Evolutionary conservation across 257 asterid species (phyloP), one percentile per base, ranked within the genome.

Genomic region (Lycium barbarum): DNA sequence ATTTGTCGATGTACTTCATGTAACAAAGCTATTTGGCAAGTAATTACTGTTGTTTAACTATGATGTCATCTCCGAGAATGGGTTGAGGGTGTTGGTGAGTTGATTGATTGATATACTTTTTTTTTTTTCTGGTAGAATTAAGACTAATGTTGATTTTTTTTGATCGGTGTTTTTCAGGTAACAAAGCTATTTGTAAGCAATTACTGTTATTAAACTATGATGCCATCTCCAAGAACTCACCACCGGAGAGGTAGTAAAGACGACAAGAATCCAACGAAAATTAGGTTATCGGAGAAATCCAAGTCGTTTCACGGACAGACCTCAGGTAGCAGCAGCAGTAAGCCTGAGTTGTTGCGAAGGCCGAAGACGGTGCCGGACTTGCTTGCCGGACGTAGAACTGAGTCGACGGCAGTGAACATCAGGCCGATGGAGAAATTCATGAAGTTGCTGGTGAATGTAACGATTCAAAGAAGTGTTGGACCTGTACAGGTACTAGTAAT

Each of bases 391-490:
- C 20, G 22, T 5, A 53, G 59, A 71, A 43, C 1, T 71, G 82
- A 76, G 1, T 47, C 74, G 15, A 1, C 87, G 57, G 59, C 54
- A 35, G 45, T 6, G 76, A 81, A 49, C 6, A 43, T 81, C 73
- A 45, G 47, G 5, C 90, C 85, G 70, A 88, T 85, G 78, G 90
- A 92, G 82, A 87, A n/a, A n/a, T n/a, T 94, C 83, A 93, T 97
- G 82, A 95, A 92, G 88, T 70, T 95, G 88, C 91, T 95, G 71
- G 43, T 94, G 73, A 93, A 92, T 87, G 98, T 94, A 72, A 94
- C 95, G 47, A 86, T 95, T 43, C 96, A 93, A 90, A 90, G 99
- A 91, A 91, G 97, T 63, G 89, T 92, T 4, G 99, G 99, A 79
- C 91, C 98, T 45, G 93, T 95, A 83, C 93, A 88, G 83, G 95